These are phyloP conservation scores for Talaromyces liani DNA, from an alignment of 495 filamentous ascomycete genomes.

Conservation along the genomic window DNA sequence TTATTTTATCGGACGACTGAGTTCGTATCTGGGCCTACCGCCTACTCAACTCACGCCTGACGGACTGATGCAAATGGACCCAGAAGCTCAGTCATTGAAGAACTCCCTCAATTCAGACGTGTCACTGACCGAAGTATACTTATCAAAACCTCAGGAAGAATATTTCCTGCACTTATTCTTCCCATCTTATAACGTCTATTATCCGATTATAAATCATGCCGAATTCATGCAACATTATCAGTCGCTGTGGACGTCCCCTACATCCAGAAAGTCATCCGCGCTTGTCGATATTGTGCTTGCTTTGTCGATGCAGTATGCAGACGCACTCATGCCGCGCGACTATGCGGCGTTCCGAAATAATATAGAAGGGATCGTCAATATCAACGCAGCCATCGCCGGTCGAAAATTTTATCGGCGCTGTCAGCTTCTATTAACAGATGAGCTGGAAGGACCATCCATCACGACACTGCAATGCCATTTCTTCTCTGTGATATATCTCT, in stretches of 20 bases:
- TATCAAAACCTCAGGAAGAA: constrained; percentile 33
- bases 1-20: constrained; percentile 23
- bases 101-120: background rate
- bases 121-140: constrained; percentile 9
- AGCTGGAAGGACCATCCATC: constrained; percentile 12
- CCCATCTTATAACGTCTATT: constrained; percentile 34
- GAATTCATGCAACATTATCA: constrained; percentile 37
- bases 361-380: constrained; percentile 3
- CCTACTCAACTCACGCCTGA: background rate
- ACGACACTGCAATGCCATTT: constrained; percentile 15
- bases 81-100: background rate
- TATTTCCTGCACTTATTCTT: constrained; percentile 41
- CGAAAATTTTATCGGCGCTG: constrained; percentile 8
- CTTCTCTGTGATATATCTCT: constrained; percentile 18
- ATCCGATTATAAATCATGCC: constrained; percentile 33
- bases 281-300: constrained; percentile 45
- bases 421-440: constrained; percentile 11
- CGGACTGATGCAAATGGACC: background rate
- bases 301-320: constrained; percentile 38
- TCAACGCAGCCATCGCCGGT: background rate
- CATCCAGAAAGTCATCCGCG: constrained; percentile 21
- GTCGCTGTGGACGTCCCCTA: constrained; percentile 30
- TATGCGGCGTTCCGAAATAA: background rate
- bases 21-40: constrained; percentile 21
- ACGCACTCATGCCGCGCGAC: constrained; percentile 5